Evolutionary conservation across 2,329 filamentous ascomycete species (phyloP).

Genomic region (Alternaria infectoria): DNA sequence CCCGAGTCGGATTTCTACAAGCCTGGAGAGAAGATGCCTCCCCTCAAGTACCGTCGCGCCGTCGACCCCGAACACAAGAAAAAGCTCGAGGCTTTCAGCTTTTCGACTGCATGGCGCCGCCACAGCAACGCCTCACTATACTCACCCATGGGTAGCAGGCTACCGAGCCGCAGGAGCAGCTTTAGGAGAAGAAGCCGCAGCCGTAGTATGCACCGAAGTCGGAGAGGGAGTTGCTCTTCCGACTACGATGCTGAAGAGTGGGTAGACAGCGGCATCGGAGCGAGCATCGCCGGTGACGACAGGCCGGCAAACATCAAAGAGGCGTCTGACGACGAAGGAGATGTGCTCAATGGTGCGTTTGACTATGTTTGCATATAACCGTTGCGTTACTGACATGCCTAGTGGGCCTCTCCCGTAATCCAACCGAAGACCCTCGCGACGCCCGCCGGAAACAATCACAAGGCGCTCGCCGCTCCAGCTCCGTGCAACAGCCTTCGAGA

Average conservation of each 20-base stretch:
- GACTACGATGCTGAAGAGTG: conserved; percentile 50
- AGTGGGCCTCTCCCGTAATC: conserved; percentile 46
- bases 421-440: conserved; percentile 41
- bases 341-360: conserved; percentile 54
- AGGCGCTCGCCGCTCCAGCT: conserved; percentile 38
- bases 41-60: conserved; percentile 57
- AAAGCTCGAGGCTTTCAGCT: conserved; percentile 56
- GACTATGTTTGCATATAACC: background rate
- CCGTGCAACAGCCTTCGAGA: conserved; percentile 27
- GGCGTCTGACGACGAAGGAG: conserved; percentile 54
- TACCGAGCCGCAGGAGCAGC: conserved; percentile 51
- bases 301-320: conserved; percentile 47
- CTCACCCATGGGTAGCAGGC: conserved; percentile 57
- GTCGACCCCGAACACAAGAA: conserved; percentile 59
- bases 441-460: conserved; percentile 30
- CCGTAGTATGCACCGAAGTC: conserved; percentile 35
- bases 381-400: conserved; percentile 23
- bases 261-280: conserved; percentile 45
- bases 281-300: conserved; percentile 40
- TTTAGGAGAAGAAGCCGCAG: conserved; percentile 40
- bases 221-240: conserved; percentile 44
- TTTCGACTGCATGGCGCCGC: conserved; percentile 55
- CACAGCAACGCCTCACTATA: conserved; percentile 54
- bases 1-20: conserved; percentile 56
- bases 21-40: conserved; percentile 59